Base-by-base conservation (phyloP, 148 eudicot genomes). In the Amaranthus hypochondriacus region DNA sequence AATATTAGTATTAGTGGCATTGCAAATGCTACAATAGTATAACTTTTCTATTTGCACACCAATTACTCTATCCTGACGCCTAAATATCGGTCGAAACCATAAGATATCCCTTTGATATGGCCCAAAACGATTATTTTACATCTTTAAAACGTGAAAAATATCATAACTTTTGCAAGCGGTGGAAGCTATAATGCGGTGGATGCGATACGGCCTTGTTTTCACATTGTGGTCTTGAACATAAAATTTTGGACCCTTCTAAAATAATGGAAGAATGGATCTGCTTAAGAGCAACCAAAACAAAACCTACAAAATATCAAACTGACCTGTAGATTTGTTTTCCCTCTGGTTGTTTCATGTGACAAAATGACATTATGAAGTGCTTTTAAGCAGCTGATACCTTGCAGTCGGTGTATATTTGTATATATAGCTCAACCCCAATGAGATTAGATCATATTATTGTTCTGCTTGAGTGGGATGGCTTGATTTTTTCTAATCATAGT, bases 401-500 rank as follows among this genome's bases (percentile, higher is more conserved):
- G 39, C 39, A 28, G 39, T 1, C 1, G 39, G 1, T 28, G 39
- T 28, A 28, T 28, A 28, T 28, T 28, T 28, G 39, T 28, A 28
- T 28, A 28, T 28, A 28, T 28, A 28, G 39, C 39, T 28, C 39
- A 28, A 28, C 2, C n/a, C 39, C 39, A 50, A 14, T 49, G 5
- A 39, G 72, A 63, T 13, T 49, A 43, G 10, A 63, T 8, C 2
- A 67, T 55, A 70, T 54, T 9, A 69, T 69, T 48, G 2, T 2
- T 18, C 42, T 21, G 58, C 39, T 70, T 28, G 52, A 71, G 18
- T 71, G 73, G 62, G 60, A 13, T 56, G 60, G 5, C 18, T 56
- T 7, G 57, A 12, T 54, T 54, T 54, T 54, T 4, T 10, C 57
- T 28, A 28, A 28, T 28, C 39, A 28, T 28, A 28, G 39, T 28